These are phyloP conservation scores for Rhodamnia argentea DNA, from an alignment of 345 rosid species.

Conservation along the genomic window DNA sequence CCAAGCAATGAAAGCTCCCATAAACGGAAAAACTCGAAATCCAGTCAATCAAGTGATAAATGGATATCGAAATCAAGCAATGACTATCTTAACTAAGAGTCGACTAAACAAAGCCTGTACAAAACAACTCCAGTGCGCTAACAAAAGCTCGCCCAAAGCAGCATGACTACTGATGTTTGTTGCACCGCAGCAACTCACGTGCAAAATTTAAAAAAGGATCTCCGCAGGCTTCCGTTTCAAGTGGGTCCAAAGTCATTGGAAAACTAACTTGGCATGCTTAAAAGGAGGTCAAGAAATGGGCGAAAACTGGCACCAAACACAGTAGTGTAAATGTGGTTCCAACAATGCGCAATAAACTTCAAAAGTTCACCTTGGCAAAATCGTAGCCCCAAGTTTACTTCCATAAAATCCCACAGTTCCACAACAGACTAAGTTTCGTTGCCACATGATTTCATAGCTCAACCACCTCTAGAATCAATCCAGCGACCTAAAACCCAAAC, in stretches of 20 bases:
- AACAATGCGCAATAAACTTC: background rate
- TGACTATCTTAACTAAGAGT: background rate
- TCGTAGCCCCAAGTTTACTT: background rate
- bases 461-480: background rate
- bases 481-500: background rate
- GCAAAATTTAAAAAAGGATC: background rate
- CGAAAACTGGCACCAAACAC: background rate
- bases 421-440: rapidly evolving
- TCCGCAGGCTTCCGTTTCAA: background rate
- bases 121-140: background rate
- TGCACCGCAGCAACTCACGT: too few species aligned
- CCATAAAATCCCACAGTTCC: background rate
- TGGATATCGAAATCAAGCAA: background rate
- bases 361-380: background rate
- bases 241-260: background rate
- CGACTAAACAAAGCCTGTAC: too few species aligned
- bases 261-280: background rate
- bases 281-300: background rate
- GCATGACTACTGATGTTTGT: background rate
- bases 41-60: background rate
- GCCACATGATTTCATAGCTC: background rate
- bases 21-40: background rate
- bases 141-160: background rate
- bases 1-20: background rate
- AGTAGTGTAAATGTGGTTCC: background rate